These are phyloP conservation scores for Rhamnella rubrinervis DNA, from an alignment of 331 rosid genomes.

Conservation along the genomic window DNA sequence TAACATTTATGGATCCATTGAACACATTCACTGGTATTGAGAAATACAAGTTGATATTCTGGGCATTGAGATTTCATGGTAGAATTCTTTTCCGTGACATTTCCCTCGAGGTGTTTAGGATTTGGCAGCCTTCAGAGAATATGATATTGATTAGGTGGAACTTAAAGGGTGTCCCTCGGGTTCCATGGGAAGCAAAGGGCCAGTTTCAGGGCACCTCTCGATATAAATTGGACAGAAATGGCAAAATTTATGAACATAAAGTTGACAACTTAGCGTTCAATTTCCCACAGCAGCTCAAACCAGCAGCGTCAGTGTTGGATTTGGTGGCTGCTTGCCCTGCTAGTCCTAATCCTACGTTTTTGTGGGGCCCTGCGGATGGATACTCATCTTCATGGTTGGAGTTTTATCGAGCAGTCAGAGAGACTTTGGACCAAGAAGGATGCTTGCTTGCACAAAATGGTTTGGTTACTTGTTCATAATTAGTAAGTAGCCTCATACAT, in stretches of 20 bases:
- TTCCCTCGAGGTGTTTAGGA: conserved; percentile 65
- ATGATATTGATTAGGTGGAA: conserved; percentile 86
- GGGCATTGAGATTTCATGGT: conserved; percentile 93
- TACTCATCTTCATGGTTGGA: conserved; percentile 77
- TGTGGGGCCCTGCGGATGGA: conserved; percentile 59
- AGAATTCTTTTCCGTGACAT: conserved; percentile 76
- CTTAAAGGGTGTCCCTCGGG: conserved; percentile 83
- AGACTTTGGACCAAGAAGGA: conserved; percentile 57
- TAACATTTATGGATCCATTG: conserved; percentile 75
- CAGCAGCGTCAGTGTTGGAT: conserved; percentile 74
- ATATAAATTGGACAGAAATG: conserved; percentile 75
- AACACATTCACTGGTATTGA: conserved; percentile 87
- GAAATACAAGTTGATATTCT: conserved; percentile 81
- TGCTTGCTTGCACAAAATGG: conserved; percentile 55
- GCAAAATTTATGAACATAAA: conserved; percentile 88
- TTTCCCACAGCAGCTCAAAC: conserved; percentile 66
- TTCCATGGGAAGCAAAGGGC: conserved; percentile 93
- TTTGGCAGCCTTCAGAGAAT: conserved; percentile 98
- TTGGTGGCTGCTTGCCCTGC: conserved; percentile 84
- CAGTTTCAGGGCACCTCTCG: conserved; percentile 91
- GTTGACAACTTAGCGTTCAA: conserved; percentile 90
- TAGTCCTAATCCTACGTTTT: conserved; percentile 82
- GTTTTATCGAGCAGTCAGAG: conserved; percentile 68
- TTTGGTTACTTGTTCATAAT: conserved; percentile 60
- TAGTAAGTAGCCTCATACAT: conserved; percentile 29